Conservation (phyloP, 805 yeast genomes). For the Barnettozyma siamensis region DNA sequence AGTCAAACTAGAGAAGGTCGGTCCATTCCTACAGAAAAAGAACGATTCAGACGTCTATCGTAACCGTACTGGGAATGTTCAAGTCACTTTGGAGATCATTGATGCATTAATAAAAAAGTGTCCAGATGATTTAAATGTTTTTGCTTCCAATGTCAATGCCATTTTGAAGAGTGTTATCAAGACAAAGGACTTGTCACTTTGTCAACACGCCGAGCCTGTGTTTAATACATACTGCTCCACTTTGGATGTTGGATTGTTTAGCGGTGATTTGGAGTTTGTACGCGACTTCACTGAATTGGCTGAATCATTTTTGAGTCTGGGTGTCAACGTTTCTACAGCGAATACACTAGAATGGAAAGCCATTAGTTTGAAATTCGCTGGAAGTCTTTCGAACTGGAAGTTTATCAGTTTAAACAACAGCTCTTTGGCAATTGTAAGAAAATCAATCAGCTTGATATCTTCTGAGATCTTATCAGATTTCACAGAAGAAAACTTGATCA, state of each 20-base stretch:
- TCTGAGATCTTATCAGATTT: constrained; percentile 14
- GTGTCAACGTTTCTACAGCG: constrained; percentile 17
- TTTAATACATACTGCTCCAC: constrained; percentile 43
- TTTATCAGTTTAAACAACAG: constrained; percentile 14
- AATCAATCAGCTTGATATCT: constrained; percentile 17
- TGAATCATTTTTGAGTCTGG: constrained; percentile 21
- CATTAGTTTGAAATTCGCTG: constrained; percentile 41
- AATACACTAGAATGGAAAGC: constrained; percentile 31
- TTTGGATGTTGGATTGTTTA: constrained; percentile 56
- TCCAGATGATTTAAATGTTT: constrained; percentile 75
- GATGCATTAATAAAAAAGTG: constrained; percentile 68
- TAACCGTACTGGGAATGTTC: constrained; percentile 69
- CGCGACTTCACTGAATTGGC: constrained; percentile 37
- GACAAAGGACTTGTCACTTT: constrained; percentile 55
- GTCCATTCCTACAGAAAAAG: constrained; percentile 57
- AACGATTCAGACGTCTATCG: constrained; percentile 55
- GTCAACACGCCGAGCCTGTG: constrained; percentile 46
- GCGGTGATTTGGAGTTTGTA: constrained; percentile 59
- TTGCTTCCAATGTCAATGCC: constrained; percentile 62
- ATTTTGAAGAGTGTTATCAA: constrained; percentile 49
- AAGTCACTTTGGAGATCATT: constrained; percentile 72
- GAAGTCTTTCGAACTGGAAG: constrained; percentile 29
- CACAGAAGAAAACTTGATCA: constrained; percentile 23
- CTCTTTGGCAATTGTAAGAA: constrained; percentile 11
- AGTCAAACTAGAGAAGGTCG: constrained; percentile 83